These are phyloP conservation scores for Amaranthus palmeri DNA, from an alignment of 148 eudicot genomes.

Conservation along the genomic window DNA sequence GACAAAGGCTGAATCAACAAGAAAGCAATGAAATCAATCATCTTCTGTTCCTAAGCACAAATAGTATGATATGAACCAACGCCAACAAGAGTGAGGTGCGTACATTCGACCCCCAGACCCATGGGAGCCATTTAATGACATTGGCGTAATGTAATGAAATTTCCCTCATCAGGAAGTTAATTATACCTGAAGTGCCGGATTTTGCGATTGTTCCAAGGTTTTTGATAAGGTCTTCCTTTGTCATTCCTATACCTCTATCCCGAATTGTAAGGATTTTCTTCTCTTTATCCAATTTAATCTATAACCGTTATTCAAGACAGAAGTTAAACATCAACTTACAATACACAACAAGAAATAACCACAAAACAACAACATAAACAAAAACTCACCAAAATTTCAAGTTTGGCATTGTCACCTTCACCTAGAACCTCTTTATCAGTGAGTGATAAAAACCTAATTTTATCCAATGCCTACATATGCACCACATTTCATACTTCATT, in stretches of 20 bases:
- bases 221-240: constrained; percentile 94
- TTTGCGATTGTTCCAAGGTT: constrained; percentile 97
- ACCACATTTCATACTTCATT: constrained; percentile 2
- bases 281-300: constrained; percentile 93
- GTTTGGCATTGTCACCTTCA: constrained; percentile 81
- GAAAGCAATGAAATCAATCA: constrained; percentile 11
- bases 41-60: background rate
- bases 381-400: constrained; percentile 71
- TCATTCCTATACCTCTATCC: constrained; percentile 97
- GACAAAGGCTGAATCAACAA: constrained; percentile 64
- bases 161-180: background rate
- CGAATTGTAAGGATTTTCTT: constrained; percentile 85
- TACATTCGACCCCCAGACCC: too few species aligned
- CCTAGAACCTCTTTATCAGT: constrained; percentile 93
- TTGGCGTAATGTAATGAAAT: background rate
- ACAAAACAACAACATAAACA: background rate
- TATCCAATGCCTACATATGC: constrained; percentile 76
- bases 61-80: background rate
- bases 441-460: constrained; percentile 86
- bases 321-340: background rate
- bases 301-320: constrained; percentile 15
- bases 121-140: too few species aligned
- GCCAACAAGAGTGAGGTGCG: too few species aligned
- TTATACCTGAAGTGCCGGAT: constrained; percentile 93
- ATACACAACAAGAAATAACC: background rate